Percentiles rank a stretch among this genome's conserved stretches.
Conservation (phyloP, 345 rosid genomes). For the Murraya koenigii region DNA sequence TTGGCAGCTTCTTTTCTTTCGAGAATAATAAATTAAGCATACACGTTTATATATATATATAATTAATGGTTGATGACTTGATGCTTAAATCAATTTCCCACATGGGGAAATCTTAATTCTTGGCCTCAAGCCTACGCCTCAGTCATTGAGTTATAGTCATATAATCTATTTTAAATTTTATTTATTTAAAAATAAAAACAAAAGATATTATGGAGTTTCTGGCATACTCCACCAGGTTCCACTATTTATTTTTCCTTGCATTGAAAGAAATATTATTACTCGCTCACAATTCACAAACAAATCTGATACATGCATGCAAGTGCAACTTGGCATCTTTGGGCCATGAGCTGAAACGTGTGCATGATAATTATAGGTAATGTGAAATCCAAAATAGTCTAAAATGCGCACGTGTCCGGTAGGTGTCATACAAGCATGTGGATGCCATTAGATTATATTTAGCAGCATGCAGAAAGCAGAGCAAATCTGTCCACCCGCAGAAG, state of each 20-base stretch:
- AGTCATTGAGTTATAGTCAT: not conserved
- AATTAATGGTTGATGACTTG: too few relatives aligned
- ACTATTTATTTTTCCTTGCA: not conserved
- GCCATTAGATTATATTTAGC: slow-evolving; percentile 22
- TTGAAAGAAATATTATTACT: not conserved
- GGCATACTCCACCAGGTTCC: not conserved
- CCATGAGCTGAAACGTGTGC: slow-evolving; percentile 38
- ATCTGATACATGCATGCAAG: not conserved
- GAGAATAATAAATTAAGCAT: too few relatives aligned
- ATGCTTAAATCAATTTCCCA: not conserved
- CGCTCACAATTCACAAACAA: not conserved
- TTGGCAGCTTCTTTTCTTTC: too few relatives aligned
- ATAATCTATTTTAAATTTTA: not conserved
- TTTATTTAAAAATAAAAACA: not conserved
- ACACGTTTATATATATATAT: too few relatives aligned
- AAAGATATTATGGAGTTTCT: not conserved
- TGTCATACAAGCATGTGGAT: slow-evolving; percentile 51
- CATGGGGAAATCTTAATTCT: not conserved
- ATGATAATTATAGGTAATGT: not conserved
- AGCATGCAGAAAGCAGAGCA: not conserved
- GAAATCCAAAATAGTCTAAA: not conserved
- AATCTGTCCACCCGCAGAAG: slow-evolving; percentile 11
- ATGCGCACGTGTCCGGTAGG: slow-evolving; percentile 38
- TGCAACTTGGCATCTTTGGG: slow-evolving; percentile 22
- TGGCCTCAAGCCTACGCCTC: not conserved